Evolutionary conservation across 345 rosid genomes (phyloP), one percentile per base, ranked within the genome.

Genomic region (Streptanthus diversifolius): DNA sequence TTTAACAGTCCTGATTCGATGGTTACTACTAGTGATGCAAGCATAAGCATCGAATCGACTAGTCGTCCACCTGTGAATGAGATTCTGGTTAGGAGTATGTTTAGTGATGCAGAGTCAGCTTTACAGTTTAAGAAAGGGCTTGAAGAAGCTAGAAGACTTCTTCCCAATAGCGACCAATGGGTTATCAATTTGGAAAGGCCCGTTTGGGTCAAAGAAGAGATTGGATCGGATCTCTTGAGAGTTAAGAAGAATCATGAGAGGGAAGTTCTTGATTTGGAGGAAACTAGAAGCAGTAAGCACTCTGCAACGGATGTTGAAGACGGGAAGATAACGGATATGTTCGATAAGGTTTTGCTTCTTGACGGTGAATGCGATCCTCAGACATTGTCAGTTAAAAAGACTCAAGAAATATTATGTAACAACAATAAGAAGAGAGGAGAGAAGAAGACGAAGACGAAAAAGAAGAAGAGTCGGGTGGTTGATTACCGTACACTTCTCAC

Each of bases 121-220:
- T 1, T 41, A 13, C 74, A 68, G 74, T 75, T 75, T 10, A 68
- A 56, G 48, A 75, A 63, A 68, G 79, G 79, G 4, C 27, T 68
- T 41, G 79, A 75, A 47, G 98, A 88, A 83, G 97, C 97, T 66
- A 82, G 82, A 35, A 90, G 78, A 74, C 87, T 92, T 52, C 87
- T 92, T 79, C 97, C 93, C 5, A 75, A 77, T 60, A 71, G 74
- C 72, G 77, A 69, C 58, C 78, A 85, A 43, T 77, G 86, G 56
- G 63, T 76, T 24, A 66, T 81, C 5, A 77, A 82, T 72, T 75
- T 2, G 83, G 19, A 17, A 72, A 11, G 72, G 25, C 51, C 7
- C 2, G 43, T 21, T 45, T 2, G n/a, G 55, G 70, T 80, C 54
- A 78, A 75, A 78, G 80, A 71, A 27, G 71, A 60, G 65, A 79